These are phyloP conservation scores for Nemania sp. DNA, from an alignment of 2,329 filamentous ascomycete genomes.

Conservation along the genomic window DNA sequence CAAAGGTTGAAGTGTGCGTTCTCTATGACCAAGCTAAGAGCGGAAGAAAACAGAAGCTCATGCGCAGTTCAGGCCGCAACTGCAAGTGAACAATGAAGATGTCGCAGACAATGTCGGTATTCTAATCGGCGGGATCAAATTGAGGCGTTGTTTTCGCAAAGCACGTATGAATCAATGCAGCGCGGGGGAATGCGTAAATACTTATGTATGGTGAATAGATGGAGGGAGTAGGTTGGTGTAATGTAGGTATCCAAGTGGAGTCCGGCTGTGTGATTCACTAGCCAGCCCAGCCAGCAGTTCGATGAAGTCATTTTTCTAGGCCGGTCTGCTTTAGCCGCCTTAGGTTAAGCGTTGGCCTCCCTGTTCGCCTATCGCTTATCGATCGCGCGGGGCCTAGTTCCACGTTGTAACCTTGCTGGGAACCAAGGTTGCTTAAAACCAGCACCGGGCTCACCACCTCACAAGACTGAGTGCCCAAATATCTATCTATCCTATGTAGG, in stretches of 20 bases:
- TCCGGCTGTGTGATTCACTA: background rate
- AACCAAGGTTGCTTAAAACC: background rate
- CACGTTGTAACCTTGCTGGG: background rate
- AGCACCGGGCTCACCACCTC: background rate
- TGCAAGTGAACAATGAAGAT: background rate
- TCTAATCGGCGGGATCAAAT: background rate
- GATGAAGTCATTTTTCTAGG: slow-evolving; percentile 38
- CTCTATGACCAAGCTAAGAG: background rate
- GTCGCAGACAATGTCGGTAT: background rate
- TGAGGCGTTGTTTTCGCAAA: background rate
- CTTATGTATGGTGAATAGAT: background rate
- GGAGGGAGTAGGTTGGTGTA: too few species aligned
- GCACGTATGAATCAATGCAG: background rate
- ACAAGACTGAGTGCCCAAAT: too few species aligned
- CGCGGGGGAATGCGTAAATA: background rate
- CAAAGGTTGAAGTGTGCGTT: background rate
- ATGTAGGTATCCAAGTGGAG: too few species aligned
- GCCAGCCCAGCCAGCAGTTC: background rate
- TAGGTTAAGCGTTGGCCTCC: slow-evolving; percentile 17
- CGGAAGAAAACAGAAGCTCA: background rate
- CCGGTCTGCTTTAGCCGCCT: slow-evolving; percentile 28
- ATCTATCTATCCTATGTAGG: background rate
- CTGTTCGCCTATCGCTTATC: slow-evolving; percentile 30
- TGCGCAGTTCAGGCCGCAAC: background rate
- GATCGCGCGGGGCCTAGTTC: slow-evolving; percentile 6